These are phyloP conservation scores for Schizosaccharomyces octosporus DNA, from an alignment of 805 yeast species.

Conservation along the genomic window DNA sequence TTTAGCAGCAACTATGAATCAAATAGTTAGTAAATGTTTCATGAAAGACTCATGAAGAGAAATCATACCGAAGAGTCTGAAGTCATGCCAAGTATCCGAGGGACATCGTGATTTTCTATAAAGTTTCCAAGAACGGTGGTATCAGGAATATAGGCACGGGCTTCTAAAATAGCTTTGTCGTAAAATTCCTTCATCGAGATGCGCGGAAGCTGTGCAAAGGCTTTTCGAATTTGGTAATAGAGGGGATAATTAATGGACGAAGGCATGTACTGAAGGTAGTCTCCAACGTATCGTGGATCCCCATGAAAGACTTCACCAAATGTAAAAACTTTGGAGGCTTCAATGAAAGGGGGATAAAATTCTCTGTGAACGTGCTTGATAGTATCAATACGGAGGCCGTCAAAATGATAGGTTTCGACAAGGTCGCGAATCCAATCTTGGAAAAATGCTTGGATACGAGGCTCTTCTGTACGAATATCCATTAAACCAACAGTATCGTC, in stretches of 20 bases:
- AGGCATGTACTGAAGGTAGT: constrained; percentile 3
- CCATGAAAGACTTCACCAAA: constrained; percentile 3
- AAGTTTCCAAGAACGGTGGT: constrained; percentile 1
- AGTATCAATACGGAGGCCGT: constrained; percentile 4
- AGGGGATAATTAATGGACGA: constrained; percentile 4
- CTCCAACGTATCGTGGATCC: not conserved
- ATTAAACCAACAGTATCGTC: not conserved
- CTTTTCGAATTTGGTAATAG: not conserved
- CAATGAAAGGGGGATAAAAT: not conserved
- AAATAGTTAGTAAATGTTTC: not conserved
- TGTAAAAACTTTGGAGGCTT: constrained; percentile 1
- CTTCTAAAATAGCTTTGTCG: not conserved
- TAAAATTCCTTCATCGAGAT: not conserved
- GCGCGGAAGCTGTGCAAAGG: not conserved
- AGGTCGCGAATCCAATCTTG: constrained; percentile 3
- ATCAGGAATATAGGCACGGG: not conserved
- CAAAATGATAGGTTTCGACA: not conserved
- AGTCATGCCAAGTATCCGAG: not conserved
- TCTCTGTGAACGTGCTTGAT: constrained; percentile 3
- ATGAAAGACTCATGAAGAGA: not conserved
- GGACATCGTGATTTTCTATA: constrained; percentile 4
- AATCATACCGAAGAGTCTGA: not conserved
- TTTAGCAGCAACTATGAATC: not conserved
- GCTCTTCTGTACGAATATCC: not conserved
- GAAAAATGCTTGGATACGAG: not conserved